These are phyloP conservation scores for Gymnopilus dilepis DNA, from an alignment of 768 basidiomycete species.

Conservation along the genomic window DNA sequence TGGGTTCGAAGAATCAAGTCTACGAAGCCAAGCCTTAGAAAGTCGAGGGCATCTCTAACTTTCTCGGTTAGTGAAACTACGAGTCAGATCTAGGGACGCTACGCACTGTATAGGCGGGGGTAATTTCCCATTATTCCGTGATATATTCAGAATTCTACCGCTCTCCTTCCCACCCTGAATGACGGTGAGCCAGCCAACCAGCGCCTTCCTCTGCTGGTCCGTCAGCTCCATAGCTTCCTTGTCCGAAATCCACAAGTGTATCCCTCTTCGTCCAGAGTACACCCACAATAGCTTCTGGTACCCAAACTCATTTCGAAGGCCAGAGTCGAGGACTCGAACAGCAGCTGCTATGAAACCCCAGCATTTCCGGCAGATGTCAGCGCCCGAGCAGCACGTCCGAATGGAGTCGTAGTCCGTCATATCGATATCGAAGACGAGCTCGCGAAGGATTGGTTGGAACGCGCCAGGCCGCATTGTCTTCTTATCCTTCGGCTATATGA, in stretches of 20 bases:
- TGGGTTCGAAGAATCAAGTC: conserved; percentile 81
- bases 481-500: conserved; percentile 82
- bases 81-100: not conserved
- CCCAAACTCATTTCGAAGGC: conserved; percentile 88
- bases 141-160: conserved; percentile 80
- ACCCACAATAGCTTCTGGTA: conserved; percentile 94
- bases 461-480: conserved; percentile 72
- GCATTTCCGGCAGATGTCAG: conserved; percentile 89
- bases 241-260: conserved; percentile 98
- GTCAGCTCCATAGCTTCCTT: conserved; percentile 85
- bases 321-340: conserved; percentile 81
- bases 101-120: conserved; percentile 80
- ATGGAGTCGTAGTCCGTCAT: conserved; percentile 99
- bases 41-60: conserved; percentile 49
- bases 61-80: conserved; percentile 5
- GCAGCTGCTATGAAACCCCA: conserved; percentile 96
- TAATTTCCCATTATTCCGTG: conserved; percentile 49
- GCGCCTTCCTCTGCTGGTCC: conserved; percentile 86
- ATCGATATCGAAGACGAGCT: conserved; percentile 99
- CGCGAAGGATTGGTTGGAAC: conserved; percentile 82
- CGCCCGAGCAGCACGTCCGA: conserved; percentile 92
- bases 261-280: conserved; percentile 97
- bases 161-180: conserved; percentile 82
- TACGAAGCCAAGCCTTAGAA: conserved; percentile 61
- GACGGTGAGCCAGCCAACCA: conserved; percentile 89